These are phyloP conservation scores for Fomitopsis betulina DNA, from an alignment of 1,284 basidiomycete species.

Conservation along the genomic window DNA sequence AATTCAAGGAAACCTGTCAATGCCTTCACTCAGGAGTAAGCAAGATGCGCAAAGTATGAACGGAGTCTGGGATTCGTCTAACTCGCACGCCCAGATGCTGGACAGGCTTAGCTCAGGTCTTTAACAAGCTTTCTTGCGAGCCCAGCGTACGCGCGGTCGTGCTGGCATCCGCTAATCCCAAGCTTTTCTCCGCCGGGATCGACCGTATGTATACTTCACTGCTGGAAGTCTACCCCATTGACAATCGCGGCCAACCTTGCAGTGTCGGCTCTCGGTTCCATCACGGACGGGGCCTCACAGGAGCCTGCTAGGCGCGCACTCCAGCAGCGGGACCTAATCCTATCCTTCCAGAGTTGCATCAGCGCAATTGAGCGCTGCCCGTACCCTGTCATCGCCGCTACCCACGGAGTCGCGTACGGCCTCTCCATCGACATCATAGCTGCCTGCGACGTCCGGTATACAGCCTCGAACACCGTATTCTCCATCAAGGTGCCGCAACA, in stretches of 20 bases:
- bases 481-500: constrained; percentile 62
- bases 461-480: constrained; percentile 60
- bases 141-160: constrained; percentile 67
- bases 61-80: no score
- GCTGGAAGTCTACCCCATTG: constrained; percentile 2
- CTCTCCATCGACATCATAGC: constrained; percentile 75
- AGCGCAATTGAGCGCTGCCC: constrained; percentile 65
- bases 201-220: constrained; percentile 52
- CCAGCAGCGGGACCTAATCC: constrained; percentile 43
- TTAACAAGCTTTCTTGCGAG: constrained; percentile 53
- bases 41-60: no score
- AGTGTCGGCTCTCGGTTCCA: constrained; percentile 30
- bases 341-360: constrained; percentile 76
- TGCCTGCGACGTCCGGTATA: constrained; percentile 81
- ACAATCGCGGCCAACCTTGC: background rate
- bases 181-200: constrained; percentile 78
- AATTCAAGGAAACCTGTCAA: constrained; percentile 64
- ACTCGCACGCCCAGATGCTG: constrained; percentile 51
- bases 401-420: constrained; percentile 76
- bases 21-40: constrained; percentile 63
- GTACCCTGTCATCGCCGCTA: constrained; percentile 83
- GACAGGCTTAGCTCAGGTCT: constrained; percentile 59
- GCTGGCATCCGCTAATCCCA: constrained; percentile 64
- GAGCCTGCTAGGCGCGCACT: constrained; percentile 57
- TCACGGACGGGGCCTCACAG: constrained; percentile 15